A percentile compares a stretch with the other conserved stretches of the same genome.
Evolutionary conservation across 1,284 basidiomycete species (phyloP).

Genomic region (Trichosporon sp.): DNA sequence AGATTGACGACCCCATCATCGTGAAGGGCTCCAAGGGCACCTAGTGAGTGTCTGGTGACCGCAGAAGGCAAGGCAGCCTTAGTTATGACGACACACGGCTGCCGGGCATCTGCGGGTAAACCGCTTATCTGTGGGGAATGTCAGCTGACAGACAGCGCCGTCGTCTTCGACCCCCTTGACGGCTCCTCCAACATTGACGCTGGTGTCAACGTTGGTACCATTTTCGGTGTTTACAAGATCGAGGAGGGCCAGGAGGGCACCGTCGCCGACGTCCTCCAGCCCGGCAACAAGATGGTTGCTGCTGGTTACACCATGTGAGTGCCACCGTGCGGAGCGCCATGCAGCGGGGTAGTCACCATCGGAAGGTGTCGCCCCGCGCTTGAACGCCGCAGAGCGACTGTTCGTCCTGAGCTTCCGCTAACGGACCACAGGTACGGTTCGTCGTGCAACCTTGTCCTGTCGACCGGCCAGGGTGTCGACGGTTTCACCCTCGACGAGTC

Average conservation of each 20-base stretch:
- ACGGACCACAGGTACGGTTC: conserved; percentile 80
- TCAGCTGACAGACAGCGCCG: conserved; percentile 62
- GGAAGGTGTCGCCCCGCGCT: not conserved
- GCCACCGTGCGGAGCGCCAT: not conserved
- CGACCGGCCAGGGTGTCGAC: conserved; percentile 94
- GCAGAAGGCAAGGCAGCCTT: not conserved
- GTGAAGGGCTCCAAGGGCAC: conserved; percentile 67
- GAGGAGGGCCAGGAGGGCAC: conserved; percentile 73
- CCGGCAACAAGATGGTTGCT: conserved; percentile 96
- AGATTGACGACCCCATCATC: conserved; percentile 84
- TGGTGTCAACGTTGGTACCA: conserved; percentile 99
- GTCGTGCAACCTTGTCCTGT: conserved; percentile 94
- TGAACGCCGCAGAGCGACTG: not conserved
- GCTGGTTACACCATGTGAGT: conserved; percentile 92
- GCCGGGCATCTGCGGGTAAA: not conserved
- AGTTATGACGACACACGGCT: not conserved
- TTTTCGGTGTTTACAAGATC: conserved; percentile 96
- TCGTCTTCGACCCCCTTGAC: conserved; percentile 98
- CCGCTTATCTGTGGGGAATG: not conserved
- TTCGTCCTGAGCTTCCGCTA: not conserved
- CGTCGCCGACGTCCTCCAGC: conserved; percentile 84
- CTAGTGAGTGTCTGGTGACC: conserved; percentile 59
- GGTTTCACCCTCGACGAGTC: conserved; percentile 97
- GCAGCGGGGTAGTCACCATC: not conserved
- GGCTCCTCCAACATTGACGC: conserved; percentile 99